Evolutionary conservation across 202 grass and related monocot species (phyloP), one percentile per base, ranked within the genome.

Genomic region (Alloteropsis angusta): DNA sequence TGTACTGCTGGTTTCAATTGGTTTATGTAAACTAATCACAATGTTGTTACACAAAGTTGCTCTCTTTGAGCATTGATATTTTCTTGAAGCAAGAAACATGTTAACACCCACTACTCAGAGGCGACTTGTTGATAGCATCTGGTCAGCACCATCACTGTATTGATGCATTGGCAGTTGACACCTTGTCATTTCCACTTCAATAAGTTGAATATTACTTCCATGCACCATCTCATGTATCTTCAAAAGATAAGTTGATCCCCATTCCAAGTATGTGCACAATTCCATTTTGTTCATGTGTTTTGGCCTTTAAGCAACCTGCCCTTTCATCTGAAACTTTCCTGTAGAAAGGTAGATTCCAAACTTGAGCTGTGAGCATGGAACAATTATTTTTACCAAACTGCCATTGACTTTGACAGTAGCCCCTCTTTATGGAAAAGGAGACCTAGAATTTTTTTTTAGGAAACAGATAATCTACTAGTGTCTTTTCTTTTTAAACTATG

Each of bases 261-360:
- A 12, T 65, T 58, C 16, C 65, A 36, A 59, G 13, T 72, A 25
- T 78, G 42, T 57, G 64, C 2, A 12, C 50, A 67, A 85, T 74
- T 80, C 69, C 52, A 67, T 81, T 75, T 86, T n/a, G 38, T 52
- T 53, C 22, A 83, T 72, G 60, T 60, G 74, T 50, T 87, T 44
- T 78, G 52, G 47, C 68, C 79, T 74, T 69, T 45, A 88, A 80
- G 86, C 75, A 75, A 88, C 19, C 54, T 56, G 54, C 21, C 45
- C 13, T 71, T 88, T 88, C 45, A 74, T 71, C 76, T 84, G 62
- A 69, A 81, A 46, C 56, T 77, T 85, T 71, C 53, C 54, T 60
- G 47, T 63, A 68, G 42, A 81, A 84, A 80, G 69, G 71, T 65
- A 71, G 48, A 88, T 88, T 68, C 86, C 45, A 81, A 85, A 88